Base-by-base conservation (phyloP, 805 yeast species). In the Peterozyma xylosa region DNA sequence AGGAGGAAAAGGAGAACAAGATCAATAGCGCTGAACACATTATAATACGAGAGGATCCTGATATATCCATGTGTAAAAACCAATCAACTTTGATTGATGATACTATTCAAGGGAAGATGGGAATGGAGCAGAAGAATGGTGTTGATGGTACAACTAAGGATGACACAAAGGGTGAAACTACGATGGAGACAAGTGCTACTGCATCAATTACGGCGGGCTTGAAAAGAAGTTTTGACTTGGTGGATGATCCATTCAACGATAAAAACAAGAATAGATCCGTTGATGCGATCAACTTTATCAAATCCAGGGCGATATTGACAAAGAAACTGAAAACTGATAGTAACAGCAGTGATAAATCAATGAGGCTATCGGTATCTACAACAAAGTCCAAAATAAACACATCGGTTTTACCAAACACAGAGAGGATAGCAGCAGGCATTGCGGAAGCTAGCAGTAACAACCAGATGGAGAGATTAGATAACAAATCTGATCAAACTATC, bases 321-420 rank as follows among this genome's bases (percentile, higher is more conserved):
- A 46, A 46, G 36, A 46, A 35, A 29, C 45, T 29, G 27, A 46
- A 36, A 38, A 37, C 29, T 2, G 42, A 36, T 18, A 11, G 11
- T 18, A 18, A 18, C 53, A 53, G 42, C 45, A 44, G 21, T 15
- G 46, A n/a, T 10, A 38, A 9, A 42, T 51, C 9, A 36, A 45
- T 21, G 27, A 21, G 48, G 38, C 48, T 9, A 48, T 44, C 49
- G 47, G 46, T 35, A 29, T 51, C 10, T 16, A 35, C 36, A 33
- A 29, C 21, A 40, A 41, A 38, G 18, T 15, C 40, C 11, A 34
- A 29, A 36, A 16, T 33, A n/a, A 10, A 15, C 14, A 39, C 60
- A 65, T 43, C 57, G 59, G 7, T 14, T 35, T 14, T 13, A 59
- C 30, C 61, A 63, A 56, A 66, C 66, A 63, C 41, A 53, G 54